Evolutionary conservation across 768 basidiomycete species (phyloP).

Genomic region (Suillus weaverae): DNA sequence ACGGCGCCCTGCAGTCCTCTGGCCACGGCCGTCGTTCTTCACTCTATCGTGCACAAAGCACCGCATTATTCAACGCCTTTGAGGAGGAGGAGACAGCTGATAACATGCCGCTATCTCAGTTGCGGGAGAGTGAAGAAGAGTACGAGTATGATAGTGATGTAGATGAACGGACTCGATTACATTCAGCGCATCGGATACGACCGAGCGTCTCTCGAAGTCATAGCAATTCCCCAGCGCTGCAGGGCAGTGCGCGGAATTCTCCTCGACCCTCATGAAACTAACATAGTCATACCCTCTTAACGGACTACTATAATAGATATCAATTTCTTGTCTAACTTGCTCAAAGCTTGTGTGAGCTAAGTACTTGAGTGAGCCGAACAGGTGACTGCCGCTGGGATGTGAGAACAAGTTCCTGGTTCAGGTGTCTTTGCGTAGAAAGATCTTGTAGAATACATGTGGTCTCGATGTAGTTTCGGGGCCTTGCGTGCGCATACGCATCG

Average conservation of each 20-base stretch:
- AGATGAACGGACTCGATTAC: constrained; percentile 42
- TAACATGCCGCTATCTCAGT: constrained; percentile 55
- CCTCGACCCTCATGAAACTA: constrained; percentile 20
- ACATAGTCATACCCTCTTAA: constrained; percentile 17
- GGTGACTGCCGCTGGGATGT: constrained; percentile 13
- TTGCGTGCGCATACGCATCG: constrained; percentile 22
- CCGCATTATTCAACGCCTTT: constrained; percentile 75
- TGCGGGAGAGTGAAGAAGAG: constrained; percentile 68
- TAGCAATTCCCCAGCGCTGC: constrained; percentile 50
- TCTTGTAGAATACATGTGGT: constrained; percentile 26
- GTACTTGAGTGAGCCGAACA: constrained; percentile 9
- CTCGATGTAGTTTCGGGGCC: constrained; percentile 1
- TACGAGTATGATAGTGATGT: constrained; percentile 46
- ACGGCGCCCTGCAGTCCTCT: constrained; percentile 27
- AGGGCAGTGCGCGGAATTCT: constrained; percentile 25
- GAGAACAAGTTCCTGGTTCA: constrained; percentile 6
- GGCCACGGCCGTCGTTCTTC: constrained; percentile 67
- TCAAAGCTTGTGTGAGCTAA: not conserved
- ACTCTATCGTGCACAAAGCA: constrained; percentile 62
- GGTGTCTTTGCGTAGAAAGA: not conserved
- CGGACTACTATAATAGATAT: constrained; percentile 30
- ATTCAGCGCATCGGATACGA: constrained; percentile 27
- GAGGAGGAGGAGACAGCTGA: constrained; percentile 53
- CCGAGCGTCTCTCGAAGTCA: constrained; percentile 49
- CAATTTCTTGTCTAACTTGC: not conserved